Conservation (phyloP, 2,329 filamentous ascomycete species). For the Fonsecaea pedrosoi region DNA sequence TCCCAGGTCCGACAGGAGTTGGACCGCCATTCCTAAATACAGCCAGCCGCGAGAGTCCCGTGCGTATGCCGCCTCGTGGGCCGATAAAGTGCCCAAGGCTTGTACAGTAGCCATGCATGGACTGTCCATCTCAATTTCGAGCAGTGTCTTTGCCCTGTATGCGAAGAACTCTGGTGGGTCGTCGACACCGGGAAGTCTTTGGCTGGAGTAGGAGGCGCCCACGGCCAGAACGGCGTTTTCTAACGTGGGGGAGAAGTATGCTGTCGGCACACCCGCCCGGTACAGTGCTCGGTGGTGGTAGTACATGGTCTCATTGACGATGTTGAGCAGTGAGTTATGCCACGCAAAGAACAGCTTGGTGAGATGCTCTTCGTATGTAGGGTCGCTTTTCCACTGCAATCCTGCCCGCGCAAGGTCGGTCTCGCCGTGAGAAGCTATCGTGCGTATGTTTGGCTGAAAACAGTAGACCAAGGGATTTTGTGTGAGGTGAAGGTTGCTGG, state of each 20-base stretch:
- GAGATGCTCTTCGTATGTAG: conserved; percentile 53
- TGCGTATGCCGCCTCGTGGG: conserved; percentile 52
- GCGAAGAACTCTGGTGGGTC: conserved; percentile 30
- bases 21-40: conserved; percentile 54
- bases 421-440: conserved; percentile 45
- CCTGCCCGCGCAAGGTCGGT: conserved; percentile 52
- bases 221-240: conserved; percentile 49
- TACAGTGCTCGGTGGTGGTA: conserved; percentile 31
- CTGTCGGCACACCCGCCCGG: conserved; percentile 44
- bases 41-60: conserved; percentile 57
- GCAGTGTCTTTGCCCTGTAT: conserved; percentile 52
- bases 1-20: conserved; percentile 55
- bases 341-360: conserved; percentile 56
- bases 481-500: conserved; percentile 53
- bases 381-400: conserved; percentile 50
- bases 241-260: conserved; percentile 51
- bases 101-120: conserved; percentile 57
- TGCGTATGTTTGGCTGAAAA: conserved; percentile 36
- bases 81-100: conserved; percentile 55
- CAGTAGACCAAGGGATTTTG: conserved; percentile 48
- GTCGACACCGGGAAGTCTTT: neutral
- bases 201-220: neutral
- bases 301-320: conserved; percentile 54
- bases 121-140: conserved; percentile 57
- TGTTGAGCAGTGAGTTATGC: conserved; percentile 56